Conservation (phyloP, 2,329 filamentous ascomycete genomes). For the Pleoardoris graminearum region DNA sequence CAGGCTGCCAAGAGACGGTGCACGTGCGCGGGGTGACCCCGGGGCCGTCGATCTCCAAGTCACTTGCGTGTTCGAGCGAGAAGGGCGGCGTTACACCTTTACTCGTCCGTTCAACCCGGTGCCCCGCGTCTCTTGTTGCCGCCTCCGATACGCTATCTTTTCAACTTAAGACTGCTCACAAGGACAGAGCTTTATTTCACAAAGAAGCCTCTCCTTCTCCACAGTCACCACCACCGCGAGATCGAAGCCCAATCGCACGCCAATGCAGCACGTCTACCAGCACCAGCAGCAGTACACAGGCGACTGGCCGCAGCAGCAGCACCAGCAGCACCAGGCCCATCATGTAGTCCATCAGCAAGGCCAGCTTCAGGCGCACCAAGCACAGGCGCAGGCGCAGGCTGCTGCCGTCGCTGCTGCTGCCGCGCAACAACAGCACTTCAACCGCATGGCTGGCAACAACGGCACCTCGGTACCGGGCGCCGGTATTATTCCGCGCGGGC, state of each 20-base stretch:
- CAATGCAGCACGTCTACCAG: slow-evolving; percentile 64
- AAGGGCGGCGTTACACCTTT: slow-evolving; percentile 15
- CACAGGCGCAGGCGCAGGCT: slow-evolving; percentile 56
- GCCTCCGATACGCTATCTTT: slow-evolving; percentile 4
- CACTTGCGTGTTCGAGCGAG: slow-evolving; percentile 26
- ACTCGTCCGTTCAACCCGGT: slow-evolving; percentile 15
- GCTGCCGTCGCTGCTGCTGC: slow-evolving; percentile 58
- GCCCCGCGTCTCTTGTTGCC: neutral
- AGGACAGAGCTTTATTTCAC: slow-evolving; percentile 1
- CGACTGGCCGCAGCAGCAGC: slow-evolving; percentile 56
- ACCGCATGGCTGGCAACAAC: slow-evolving; percentile 70
- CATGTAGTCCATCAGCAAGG: slow-evolving; percentile 45
- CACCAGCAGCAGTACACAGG: slow-evolving; percentile 63
- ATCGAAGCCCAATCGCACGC: slow-evolving; percentile 19
- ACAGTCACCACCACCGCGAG: slow-evolving; percentile 9
- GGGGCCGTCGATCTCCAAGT: slow-evolving; percentile 23
- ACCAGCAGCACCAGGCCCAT: slow-evolving; percentile 47
- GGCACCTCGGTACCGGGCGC: slow-evolving; percentile 52
- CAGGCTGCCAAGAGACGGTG: slow-evolving; percentile 20
- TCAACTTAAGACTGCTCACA: neutral
- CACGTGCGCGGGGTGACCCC: slow-evolving; percentile 23
- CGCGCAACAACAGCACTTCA: slow-evolving; percentile 64
- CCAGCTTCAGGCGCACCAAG: slow-evolving; percentile 45
- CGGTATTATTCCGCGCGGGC: slow-evolving; percentile 41
- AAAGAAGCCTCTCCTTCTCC: slow-evolving; percentile 6